These are phyloP conservation scores for Chenopodium suecicum DNA, from an alignment of 148 eudicot species.

Conservation along the genomic window DNA sequence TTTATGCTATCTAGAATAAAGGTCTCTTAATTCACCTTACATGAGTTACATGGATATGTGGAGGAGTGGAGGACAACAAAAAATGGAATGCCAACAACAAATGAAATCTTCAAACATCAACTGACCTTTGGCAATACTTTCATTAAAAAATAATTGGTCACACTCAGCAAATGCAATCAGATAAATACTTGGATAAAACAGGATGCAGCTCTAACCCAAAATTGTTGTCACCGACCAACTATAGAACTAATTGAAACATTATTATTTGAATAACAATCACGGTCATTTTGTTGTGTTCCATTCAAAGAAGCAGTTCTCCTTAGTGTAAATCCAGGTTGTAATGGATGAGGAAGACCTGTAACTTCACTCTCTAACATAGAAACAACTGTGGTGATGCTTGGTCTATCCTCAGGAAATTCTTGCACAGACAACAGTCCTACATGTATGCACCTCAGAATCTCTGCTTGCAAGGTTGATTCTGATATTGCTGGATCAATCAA, in stretches of 20 bases:
- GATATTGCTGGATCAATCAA: slow-evolving; percentile 35
- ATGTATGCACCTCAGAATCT: slow-evolving; percentile 44
- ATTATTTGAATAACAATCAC: slow-evolving; percentile 3
- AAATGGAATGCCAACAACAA: background rate
- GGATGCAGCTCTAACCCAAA: background rate
- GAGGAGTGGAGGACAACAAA: too few relatives aligned
- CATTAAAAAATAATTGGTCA: background rate
- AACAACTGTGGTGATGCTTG: slow-evolving; percentile 41
- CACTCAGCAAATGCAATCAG: background rate
- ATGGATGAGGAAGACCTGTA: slow-evolving; percentile 28
- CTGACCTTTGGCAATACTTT: background rate
- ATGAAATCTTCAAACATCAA: background rate
- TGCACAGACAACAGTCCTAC: slow-evolving; percentile 62
- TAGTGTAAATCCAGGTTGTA: slow-evolving; percentile 23
- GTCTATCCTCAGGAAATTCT: slow-evolving; percentile 45
- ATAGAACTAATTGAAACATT: slow-evolving; percentile 14
- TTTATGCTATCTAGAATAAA: too few relatives aligned
- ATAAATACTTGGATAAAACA: background rate
- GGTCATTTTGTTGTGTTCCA: background rate
- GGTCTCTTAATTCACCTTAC: too few relatives aligned
- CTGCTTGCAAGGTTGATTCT: slow-evolving; percentile 5
- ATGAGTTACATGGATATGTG: too few relatives aligned
- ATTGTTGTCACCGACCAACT: background rate
- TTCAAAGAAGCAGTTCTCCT: background rate
- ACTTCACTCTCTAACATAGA: slow-evolving; percentile 43